Evolutionary conservation across 495 filamentous ascomycete species (phyloP), one percentile per base, ranked within the genome.

Genomic region (Aspergillus heteromorphus): DNA sequence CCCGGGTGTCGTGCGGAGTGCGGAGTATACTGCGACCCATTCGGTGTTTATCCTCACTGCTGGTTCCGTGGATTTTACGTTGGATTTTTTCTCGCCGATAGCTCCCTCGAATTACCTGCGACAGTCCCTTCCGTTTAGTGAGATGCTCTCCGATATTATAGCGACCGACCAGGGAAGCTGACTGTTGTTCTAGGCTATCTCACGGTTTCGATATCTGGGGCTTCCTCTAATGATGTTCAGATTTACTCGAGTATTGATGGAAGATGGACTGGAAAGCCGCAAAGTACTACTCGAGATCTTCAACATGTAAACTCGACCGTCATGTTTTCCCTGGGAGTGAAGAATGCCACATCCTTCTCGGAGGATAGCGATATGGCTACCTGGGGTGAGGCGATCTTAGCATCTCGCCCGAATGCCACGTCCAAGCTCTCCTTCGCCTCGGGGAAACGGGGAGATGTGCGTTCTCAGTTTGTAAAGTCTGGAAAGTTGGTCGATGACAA

Each of bases 51-150:
- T 64, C 20, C 65, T 81, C 13, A 57, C 62, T 25, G 75, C 76
- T 18, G 78, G 77, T 0, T 27, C 52, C 6, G 68, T 73, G n/a
- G 65, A 27, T 4, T 61, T 79, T 20, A 70, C 62, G 0, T 54
- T 81, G 31, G 78, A 79, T 20, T 95, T 95, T 67, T 79, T 92
- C 49, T 92, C 89, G 13, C 91, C 91, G 0, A 85, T 96, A n/a
- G 92, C 91, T 0, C 87, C 89, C 1, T 85, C 86, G 0, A 91
- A 89, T 49, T 91, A 89, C 17, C 63, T 92, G 38, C 79, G 88
- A 54, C 91, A 96, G 67, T 85, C 87, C 25, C 79, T 95, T 30
- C 91, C 91, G 29, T 92, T 88, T 29, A 83, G 83, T 72, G 60
- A 56, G 65, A 40, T 40, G 29, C 18, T 19, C 19, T n/a, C 6